Conservation (phyloP, 257 asterid genomes). For the Hygrophila difformis region DNA sequence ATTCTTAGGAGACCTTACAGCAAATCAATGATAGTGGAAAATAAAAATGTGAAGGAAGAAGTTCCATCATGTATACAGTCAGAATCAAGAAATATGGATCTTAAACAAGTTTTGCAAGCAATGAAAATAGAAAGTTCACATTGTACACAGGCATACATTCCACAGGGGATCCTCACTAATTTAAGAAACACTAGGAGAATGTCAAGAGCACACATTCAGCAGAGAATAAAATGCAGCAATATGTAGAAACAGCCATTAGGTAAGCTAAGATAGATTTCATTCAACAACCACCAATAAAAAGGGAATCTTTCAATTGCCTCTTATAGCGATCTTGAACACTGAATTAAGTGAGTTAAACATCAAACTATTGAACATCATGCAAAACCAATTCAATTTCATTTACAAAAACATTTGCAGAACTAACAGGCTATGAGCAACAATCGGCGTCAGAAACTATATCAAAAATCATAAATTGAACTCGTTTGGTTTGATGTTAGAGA, state of each 20-base stretch:
- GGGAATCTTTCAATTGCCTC: neutral
- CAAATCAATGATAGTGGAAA: slow-evolving; percentile 1
- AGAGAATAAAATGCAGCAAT: neutral
- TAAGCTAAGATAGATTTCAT: neutral
- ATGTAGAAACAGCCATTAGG: slow-evolving; percentile 11
- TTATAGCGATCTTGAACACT: neutral
- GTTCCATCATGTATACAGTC: too few species aligned
- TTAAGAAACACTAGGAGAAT: slow-evolving; percentile 5
- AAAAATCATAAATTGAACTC: neutral
- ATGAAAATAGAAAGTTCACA: neutral
- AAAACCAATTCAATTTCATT: neutral
- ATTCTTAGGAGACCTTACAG: slow-evolving; percentile 1
- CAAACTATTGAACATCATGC: slow-evolving; percentile 2
- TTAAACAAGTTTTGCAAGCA: neutral
- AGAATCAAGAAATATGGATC: too few species aligned
- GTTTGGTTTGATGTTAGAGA: neutral
- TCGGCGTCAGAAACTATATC: neutral
- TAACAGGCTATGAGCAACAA: slow-evolving; percentile 5
- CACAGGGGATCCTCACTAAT: neutral
- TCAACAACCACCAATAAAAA: too few species aligned
- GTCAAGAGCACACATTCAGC: neutral
- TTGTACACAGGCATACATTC: neutral
- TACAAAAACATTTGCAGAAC: neutral
- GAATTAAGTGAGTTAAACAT: neutral
- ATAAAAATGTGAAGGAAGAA: too few species aligned